Percentiles rank a stretch among this genome's conserved stretches.
phyloP scores from a whole-genome alignment of 2,329 filamentous ascomycete genomes.

The Ceratocystis alfenasii region DNA sequence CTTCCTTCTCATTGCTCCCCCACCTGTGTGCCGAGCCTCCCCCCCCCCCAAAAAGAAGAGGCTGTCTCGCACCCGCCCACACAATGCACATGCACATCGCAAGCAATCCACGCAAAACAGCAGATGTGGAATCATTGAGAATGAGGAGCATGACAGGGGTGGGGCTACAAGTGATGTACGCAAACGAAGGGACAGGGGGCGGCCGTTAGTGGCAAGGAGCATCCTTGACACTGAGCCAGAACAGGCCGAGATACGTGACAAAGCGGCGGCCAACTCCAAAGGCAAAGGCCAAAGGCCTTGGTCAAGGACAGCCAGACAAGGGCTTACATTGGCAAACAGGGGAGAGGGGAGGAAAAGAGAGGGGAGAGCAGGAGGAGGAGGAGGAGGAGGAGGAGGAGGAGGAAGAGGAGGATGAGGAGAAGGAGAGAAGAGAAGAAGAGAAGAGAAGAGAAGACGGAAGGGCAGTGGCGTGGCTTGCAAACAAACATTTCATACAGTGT shows the following conservation, averaged over 20 bases:
- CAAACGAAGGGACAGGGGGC: neutral
- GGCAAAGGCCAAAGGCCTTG: neutral
- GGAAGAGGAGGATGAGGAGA: too few relatives aligned
- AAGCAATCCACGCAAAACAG: neutral
- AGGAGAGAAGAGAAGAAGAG: neutral
- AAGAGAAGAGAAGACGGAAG: neutral
- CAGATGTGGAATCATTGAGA: neutral
- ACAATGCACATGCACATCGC: neutral
- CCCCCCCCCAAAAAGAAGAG: neutral
- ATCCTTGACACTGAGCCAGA: neutral
- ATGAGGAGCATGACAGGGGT: neutral
- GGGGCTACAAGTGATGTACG: neutral
- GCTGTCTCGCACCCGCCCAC: neutral
- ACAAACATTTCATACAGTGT: too few relatives aligned
- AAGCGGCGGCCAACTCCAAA: neutral
- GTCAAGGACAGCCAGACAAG: neutral
- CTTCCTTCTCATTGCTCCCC: neutral
- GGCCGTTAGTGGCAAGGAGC: neutral
- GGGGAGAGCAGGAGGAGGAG: too few relatives aligned
- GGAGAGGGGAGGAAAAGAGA: neutral
- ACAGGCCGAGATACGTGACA: neutral
- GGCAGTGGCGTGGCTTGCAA: neutral
- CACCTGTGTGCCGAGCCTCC: neutral
- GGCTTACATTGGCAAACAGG: constrained; percentile 1
- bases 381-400: too few relatives aligned